These are phyloP conservation scores for Myriosclerotinia scirpicola DNA, from an alignment of 2,329 filamentous ascomycete species.

Conservation along the genomic window DNA sequence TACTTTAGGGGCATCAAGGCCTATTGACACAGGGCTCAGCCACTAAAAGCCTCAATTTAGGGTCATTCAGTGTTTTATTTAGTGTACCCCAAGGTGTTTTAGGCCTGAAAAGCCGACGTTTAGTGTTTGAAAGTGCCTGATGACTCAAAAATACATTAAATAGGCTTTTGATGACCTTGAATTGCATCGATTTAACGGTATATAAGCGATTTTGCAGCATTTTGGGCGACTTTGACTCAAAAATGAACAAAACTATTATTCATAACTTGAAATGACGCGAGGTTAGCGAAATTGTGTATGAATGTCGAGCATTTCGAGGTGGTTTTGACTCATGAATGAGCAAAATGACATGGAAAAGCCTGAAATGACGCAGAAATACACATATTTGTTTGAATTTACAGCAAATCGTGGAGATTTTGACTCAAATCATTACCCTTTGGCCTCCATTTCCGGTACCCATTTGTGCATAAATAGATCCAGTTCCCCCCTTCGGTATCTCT, in stretches of 20 bases:
- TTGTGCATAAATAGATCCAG: background rate
- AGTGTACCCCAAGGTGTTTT: background rate
- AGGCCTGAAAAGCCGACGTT: background rate
- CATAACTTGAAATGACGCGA: background rate
- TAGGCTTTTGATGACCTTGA: background rate
- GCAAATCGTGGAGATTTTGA: background rate
- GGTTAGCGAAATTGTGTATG: background rate
- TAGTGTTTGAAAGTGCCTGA: background rate
- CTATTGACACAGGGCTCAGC: no score
- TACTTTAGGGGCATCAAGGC: no score
- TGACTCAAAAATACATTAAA: background rate
- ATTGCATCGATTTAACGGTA: no score
- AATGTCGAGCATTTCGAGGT: background rate
- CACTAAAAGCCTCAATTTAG: background rate
- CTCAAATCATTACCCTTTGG: background rate
- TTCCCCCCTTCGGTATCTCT: background rate
- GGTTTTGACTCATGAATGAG: background rate
- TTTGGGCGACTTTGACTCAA: background rate
- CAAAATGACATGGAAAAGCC: background rate
- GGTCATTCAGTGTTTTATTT: background rate
- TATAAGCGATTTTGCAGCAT: background rate
- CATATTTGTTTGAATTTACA: background rate
- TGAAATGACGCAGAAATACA: background rate
- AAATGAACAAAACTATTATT: background rate
- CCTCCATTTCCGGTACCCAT: background rate